A percentile compares a stretch with the other conserved stretches of the same genome.
Conservation (phyloP, 108 stramenopile genomes). For the Stephanodiscus minutulus region DNA sequence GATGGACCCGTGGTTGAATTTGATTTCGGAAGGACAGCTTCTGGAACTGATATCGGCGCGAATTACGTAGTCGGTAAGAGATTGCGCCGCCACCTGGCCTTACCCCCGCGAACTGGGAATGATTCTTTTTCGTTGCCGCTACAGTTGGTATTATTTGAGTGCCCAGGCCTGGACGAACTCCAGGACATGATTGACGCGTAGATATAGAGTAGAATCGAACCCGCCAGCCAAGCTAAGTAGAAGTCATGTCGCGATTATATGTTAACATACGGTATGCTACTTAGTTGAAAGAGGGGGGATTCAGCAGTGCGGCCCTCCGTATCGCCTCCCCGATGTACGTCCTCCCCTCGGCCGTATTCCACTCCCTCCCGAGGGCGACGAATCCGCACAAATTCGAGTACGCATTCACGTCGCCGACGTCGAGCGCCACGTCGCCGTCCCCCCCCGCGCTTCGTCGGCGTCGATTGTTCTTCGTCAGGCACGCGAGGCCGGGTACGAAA, state of each 20-base stretch:
- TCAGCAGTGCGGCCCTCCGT: conserved; percentile 18
- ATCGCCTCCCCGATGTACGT: conserved; percentile 21
- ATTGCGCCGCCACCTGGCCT: background rate
- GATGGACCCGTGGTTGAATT: conserved; percentile 52
- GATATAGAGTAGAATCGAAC: too few species aligned
- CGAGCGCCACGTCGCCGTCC: conserved; percentile 16
- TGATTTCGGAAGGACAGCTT: conserved; percentile 31
- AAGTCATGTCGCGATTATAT: too few species aligned
- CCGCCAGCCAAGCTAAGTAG: too few species aligned
- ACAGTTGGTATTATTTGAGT: too few species aligned
- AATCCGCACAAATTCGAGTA: conserved; percentile 67
- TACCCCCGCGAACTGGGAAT: too few species aligned
- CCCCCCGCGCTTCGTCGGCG: conserved; percentile 3
- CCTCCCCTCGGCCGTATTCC: conserved; percentile 33
- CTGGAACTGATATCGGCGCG: conserved; percentile 30
- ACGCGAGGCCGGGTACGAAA: conserved; percentile 40
- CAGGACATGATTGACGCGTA: too few species aligned
- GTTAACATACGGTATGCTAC: too few species aligned
- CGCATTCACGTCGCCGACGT: conserved; percentile 46
- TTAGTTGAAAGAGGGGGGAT: conserved; percentile 18
- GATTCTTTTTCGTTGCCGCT: too few species aligned
- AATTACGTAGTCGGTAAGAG: conserved; percentile 5
- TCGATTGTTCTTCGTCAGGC: conserved; percentile 58
- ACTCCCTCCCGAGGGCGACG: conserved; percentile 53
- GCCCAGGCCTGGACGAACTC: too few species aligned